phyloP scores from a whole-genome alignment of 78 protist genomes.

The Thecamonas trahens region DNA sequence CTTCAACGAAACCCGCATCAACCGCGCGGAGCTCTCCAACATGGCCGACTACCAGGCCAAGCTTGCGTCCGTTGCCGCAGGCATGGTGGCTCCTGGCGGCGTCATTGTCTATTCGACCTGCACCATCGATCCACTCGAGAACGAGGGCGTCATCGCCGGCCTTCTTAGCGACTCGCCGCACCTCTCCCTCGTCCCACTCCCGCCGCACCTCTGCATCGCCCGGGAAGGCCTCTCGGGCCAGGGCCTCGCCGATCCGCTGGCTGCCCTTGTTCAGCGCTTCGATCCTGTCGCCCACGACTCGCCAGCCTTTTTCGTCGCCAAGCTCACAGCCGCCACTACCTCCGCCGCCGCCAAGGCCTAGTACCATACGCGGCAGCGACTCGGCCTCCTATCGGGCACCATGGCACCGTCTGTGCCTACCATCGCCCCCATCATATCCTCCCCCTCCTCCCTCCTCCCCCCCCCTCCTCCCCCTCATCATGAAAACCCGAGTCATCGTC shows the following conservation, averaged over 20 bases:
- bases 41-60: conserved; percentile 5
- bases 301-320: conserved; percentile 18
- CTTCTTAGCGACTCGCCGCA: not conserved
- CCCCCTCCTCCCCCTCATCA: too few species aligned
- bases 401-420: too few species aligned
- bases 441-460: too few species aligned
- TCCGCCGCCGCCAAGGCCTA: too few species aligned
- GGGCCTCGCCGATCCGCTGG: not conserved
- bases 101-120: conserved; percentile 42
- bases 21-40: too few species aligned
- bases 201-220: not conserved
- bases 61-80: not conserved
- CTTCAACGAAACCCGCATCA: not conserved
- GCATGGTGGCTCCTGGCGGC: conserved; percentile 17
- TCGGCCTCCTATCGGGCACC: too few species aligned
- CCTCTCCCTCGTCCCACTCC: not conserved
- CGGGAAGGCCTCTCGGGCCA: not conserved
- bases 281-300: conserved; percentile 16
- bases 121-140: conserved; percentile 28
- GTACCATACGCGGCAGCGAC: too few species aligned
- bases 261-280: conserved; percentile 4
- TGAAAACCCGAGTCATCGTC: too few species aligned
- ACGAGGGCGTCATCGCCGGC: conserved; percentile 16
- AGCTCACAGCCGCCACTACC: too few species aligned
- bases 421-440: too few species aligned